Evolutionary conservation across 495 filamentous ascomycete genomes (phyloP), one percentile per base, ranked within the genome.

Genomic region (Cercophora sp.): DNA sequence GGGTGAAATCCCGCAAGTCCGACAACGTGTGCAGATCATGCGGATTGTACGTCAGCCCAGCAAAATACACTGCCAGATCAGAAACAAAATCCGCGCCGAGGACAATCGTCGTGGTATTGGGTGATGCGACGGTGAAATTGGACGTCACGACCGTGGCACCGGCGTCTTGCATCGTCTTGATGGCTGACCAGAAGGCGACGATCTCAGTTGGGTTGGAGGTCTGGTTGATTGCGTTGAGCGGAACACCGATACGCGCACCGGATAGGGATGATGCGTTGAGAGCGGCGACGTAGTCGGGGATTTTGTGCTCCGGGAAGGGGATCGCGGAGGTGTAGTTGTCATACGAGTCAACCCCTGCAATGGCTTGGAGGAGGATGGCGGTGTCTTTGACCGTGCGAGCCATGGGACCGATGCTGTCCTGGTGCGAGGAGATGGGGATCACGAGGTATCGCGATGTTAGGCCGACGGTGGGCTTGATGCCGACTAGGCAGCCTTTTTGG

Each of bases 401-500:
- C 72, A 87, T 79, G 1, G 84, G 81, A 0, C 84, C 84, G 24
- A 85, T 69, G 1, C 81, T 86, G 55, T 87, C 85, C 60, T 84
- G 82, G 52, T 75, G 79, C 60, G 80, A 65, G 36, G 68, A 76
- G 45, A 85, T 76, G 10, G 85, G 84, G 24, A 88, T 79, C n/a
- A 85, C 81, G 16, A 82, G 68, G 48, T 75, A 63, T 9, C 82
- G 66, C 10, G 79, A 82, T 5, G 80, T 85, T 2, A 86, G 73
- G 0, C 85, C 85, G 9, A 86, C 82, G 1, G 83, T 84, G 1
- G 85, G 84, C 63, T 86, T 87, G 62, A 84, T 81, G 5, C 79
- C 73, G 8, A 74, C 72, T 0, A 76, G 35, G 22, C 70, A 69
- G 68, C 73, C 80, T 15, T 52, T 39, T 20, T 69, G 52, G 8